Percentiles rank a stretch among this genome's conserved stretches.
Evolutionary conservation across 192 early-diverging fungal genomes (phyloP).

Genomic region (Diversispora epigaea): DNA sequence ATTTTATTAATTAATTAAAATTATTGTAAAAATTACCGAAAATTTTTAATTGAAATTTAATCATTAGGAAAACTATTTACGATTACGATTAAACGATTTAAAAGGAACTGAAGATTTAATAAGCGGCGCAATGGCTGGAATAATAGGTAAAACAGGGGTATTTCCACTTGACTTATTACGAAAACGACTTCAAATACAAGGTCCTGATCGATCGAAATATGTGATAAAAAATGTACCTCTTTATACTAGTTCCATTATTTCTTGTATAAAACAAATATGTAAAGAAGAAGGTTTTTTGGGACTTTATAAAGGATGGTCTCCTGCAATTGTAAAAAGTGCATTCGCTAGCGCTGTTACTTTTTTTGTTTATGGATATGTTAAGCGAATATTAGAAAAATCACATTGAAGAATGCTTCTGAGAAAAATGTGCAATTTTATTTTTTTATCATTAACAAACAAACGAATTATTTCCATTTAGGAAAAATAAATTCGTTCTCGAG

Average conservation of each 20-base stretch:
- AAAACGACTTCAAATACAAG: slow-evolving; percentile 65
- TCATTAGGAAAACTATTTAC: slow-evolving; percentile 33
- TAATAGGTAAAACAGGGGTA: slow-evolving; percentile 79
- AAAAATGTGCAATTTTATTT: too few species aligned
- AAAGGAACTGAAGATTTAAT: slow-evolving; percentile 63
- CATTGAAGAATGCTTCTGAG: not conserved
- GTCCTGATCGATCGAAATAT: slow-evolving; percentile 53
- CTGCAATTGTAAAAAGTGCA: slow-evolving; percentile 83
- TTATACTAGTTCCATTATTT: slow-evolving; percentile 58
- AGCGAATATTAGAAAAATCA: slow-evolving; percentile 50
- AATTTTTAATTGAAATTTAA: too few species aligned
- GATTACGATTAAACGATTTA: slow-evolving; percentile 26
- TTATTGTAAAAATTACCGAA: too few species aligned
- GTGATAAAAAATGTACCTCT: slow-evolving; percentile 62
- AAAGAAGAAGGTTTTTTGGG: slow-evolving; percentile 75
- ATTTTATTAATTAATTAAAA: too few species aligned
- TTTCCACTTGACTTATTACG: slow-evolving; percentile 91
- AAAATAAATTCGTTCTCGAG: too few species aligned
- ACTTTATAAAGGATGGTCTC: slow-evolving; percentile 85
- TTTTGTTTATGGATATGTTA: slow-evolving; percentile 70
- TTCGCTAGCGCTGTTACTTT: slow-evolving; percentile 87
- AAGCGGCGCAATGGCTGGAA: slow-evolving; percentile 76
- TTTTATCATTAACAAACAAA: too few species aligned
- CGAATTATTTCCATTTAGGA: too few species aligned
- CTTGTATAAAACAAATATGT: slow-evolving; percentile 65